phyloP scores from a whole-genome alignment of 352 stramenopile species.

The Phytophthora multivora region DNA sequence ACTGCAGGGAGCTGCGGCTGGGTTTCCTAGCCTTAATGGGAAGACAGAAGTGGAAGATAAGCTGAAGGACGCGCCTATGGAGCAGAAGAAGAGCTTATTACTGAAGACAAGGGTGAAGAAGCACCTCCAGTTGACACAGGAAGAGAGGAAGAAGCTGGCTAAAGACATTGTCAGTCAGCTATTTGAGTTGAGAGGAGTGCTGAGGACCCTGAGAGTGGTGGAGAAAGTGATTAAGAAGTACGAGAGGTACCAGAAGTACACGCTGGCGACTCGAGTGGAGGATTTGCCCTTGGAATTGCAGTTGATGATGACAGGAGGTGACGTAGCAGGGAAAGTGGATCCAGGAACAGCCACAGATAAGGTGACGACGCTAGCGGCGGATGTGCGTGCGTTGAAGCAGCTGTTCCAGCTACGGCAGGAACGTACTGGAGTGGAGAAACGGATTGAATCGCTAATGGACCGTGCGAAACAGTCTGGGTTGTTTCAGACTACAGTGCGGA shows the following conservation, averaged over 20 bases:
- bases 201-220: constrained; percentile 62
- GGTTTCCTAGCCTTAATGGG: constrained; percentile 25
- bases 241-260: constrained; percentile 65
- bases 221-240: constrained; percentile 78
- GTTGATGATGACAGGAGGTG: constrained; percentile 31
- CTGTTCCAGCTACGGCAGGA: constrained; percentile 71
- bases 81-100: constrained; percentile 53
- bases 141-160: constrained; percentile 52
- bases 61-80: constrained; percentile 8
- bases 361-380: constrained; percentile 59
- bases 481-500: constrained; percentile 52
- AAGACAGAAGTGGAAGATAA: constrained; percentile 16
- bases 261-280: constrained; percentile 46
- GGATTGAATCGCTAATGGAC: constrained; percentile 42
- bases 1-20: constrained; percentile 33
- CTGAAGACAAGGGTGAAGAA: constrained; percentile 50
- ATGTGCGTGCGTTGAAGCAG: constrained; percentile 76
- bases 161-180: constrained; percentile 61
- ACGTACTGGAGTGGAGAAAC: constrained; percentile 33
- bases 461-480: constrained; percentile 45
- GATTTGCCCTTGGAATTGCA: constrained; percentile 60
- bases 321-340: neutral
- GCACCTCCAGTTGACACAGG: constrained; percentile 34
- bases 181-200: constrained; percentile 43
- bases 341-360: constrained; percentile 32